Evolutionary conservation across 768 basidiomycete genomes (phyloP).

Genomic region (Tubosaeta sp.): DNA sequence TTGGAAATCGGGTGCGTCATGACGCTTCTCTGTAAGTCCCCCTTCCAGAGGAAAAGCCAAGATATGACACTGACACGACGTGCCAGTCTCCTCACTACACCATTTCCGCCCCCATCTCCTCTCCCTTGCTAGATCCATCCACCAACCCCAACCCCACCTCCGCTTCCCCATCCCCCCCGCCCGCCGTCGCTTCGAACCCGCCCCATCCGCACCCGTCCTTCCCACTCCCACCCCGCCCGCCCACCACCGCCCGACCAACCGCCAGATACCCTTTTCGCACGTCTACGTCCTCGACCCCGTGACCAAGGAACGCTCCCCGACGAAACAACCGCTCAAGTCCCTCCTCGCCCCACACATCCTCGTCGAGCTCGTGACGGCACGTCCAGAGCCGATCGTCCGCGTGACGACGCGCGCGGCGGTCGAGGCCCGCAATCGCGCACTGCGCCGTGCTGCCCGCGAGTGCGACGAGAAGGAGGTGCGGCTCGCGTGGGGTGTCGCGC

Average conservation of each 20-base stretch:
- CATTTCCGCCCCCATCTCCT: conserved; percentile 3
- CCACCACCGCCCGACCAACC: conserved; percentile 27
- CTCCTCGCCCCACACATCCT: conserved; percentile 48
- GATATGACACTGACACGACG: background rate
- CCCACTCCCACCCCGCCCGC: background rate
- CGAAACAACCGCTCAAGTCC: conserved; percentile 30
- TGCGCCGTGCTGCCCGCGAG: conserved; percentile 28
- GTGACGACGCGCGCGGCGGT: conserved; percentile 45
- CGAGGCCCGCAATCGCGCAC: conserved; percentile 35
- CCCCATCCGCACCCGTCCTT: too few species aligned
- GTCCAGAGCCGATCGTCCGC: conserved; percentile 57
- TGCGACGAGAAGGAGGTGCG: conserved; percentile 60
- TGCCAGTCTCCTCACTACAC: conserved; percentile 1
- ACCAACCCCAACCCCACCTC: background rate
- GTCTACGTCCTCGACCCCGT: conserved; percentile 49
- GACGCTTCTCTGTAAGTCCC: too few species aligned
- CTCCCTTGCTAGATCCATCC: conserved; percentile 2
- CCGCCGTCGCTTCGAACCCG: conserved; percentile 7
- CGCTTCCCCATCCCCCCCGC: conserved; percentile 5
- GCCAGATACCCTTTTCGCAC: conserved; percentile 38
- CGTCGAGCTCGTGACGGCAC: conserved; percentile 51
- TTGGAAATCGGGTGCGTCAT: background rate
- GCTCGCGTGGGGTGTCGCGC: conserved; percentile 61
- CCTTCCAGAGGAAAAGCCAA: too few species aligned
- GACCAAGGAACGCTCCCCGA: conserved; percentile 36